Evolutionary conservation across 1,139 yeast species (phyloP), one percentile per base, ranked within the genome.

Genomic region (Pichia sp.): DNA sequence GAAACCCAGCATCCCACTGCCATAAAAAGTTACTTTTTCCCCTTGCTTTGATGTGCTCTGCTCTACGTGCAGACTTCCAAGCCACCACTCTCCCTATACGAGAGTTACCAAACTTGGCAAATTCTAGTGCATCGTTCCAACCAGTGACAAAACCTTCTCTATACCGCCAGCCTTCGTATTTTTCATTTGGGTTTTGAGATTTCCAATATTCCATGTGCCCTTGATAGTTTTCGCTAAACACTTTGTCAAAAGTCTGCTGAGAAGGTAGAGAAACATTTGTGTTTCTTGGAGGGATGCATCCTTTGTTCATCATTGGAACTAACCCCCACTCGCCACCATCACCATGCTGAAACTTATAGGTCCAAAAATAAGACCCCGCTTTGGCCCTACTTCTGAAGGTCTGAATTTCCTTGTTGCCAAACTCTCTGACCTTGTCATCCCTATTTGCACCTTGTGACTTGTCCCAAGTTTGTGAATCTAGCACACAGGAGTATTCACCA

Each of bases 251-350:
- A 30, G 74, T 77, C 13, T 73, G 69, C 48, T 75, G 72, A 30
- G 70, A 69, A 3, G 84, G 81, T 11, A 65, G 47, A 5, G 38
- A 15, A 10, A 62, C 62, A 61, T 59, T 26, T 29, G 49, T 5
- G 49, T 56, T n/a, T 54, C 75, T 62, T 5, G 65, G 51, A 8
- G 79, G 78, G 29, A 90, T 72, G 8, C 85, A 82, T 0, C 92
- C 92, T 55, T 74, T 73, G 32, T 85, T 82, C 30, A 80, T 72
- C 93, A 88, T 88, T 48, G 90, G 89, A 46, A 79, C 77, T 69
- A 89, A 85, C 54, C 93, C 97, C 98, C 98, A 92, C 72, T 90
- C 97, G 11, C 97, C 98, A 44, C 97, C 97, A 64, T 85, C 86
- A 2, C 97, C 97, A 55, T 83, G 78, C 67, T 86, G 82, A 67